Evolutionary conservation across 176 grass and related monocot species (phyloP).

Genomic region (Ensete glaucum): DNA sequence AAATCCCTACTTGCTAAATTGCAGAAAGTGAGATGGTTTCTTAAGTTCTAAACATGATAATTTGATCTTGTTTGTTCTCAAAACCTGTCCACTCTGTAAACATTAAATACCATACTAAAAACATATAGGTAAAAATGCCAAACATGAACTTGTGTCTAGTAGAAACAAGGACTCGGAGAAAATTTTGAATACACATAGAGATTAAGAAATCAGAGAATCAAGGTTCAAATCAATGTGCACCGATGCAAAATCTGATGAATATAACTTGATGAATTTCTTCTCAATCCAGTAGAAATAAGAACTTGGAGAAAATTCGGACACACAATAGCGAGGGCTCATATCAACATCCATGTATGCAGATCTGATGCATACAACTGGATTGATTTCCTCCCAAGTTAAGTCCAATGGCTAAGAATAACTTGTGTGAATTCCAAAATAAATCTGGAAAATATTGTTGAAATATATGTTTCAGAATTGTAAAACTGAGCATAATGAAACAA

Average conservation of each 20-base stretch:
- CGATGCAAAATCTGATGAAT: neutral
- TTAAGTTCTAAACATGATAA: neutral
- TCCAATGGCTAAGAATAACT: neutral
- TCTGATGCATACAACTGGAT: no score
- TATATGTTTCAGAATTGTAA: neutral
- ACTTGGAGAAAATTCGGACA: no score
- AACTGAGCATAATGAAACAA: neutral
- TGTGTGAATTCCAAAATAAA: neutral
- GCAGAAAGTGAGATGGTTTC: neutral
- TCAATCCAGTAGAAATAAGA: neutral
- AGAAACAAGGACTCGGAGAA: neutral
- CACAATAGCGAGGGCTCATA: no score
- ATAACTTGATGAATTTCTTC: neutral
- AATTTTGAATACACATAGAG: no score
- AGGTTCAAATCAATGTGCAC: neutral
- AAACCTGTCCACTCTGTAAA: neutral
- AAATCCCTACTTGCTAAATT: neutral
- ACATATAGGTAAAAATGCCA: no score
- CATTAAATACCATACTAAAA: no score
- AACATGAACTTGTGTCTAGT: neutral
- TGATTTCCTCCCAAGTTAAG: neutral
- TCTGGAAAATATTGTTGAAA: neutral
- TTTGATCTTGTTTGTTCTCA: neutral
- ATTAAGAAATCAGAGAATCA: no score
- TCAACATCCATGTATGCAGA: no score